phyloP scores from a whole-genome alignment of 306 rosid species.

The Medicago ruthenica region DNA sequence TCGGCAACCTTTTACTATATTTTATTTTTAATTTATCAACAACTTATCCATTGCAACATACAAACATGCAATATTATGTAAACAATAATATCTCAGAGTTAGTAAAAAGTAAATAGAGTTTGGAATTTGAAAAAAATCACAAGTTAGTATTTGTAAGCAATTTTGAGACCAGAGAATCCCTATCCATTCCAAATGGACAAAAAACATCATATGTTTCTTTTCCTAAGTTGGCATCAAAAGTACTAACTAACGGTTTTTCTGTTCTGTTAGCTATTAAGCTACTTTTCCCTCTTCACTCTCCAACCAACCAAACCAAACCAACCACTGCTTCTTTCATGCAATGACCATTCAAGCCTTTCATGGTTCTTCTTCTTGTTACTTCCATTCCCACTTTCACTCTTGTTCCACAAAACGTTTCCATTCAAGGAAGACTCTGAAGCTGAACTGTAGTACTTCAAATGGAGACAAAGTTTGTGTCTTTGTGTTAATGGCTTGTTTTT shows the following conservation, averaged over 20 bases:
- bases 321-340: slow-evolving; percentile 3
- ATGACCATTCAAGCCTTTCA: slow-evolving; percentile 49
- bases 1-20: no score
- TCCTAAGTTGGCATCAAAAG: neutral
- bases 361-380: slow-evolving; percentile 34
- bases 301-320: slow-evolving; percentile 1
- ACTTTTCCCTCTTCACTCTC: slow-evolving; percentile 5
- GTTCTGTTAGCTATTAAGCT: slow-evolving; percentile 1
- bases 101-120: no score
- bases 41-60: no score
- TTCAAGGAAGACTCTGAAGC: slow-evolving; percentile 46
- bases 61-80: no score
- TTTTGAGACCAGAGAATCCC: slow-evolving; percentile 49
- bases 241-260: slow-evolving; percentile 34
- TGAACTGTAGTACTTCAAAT: slow-evolving; percentile 55
- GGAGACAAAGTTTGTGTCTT: slow-evolving; percentile 50
- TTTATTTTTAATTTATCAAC: no score
- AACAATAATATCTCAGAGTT: no score
- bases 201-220: slow-evolving; percentile 2
- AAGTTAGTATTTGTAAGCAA: neutral
- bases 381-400: slow-evolving; percentile 44
- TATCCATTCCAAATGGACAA: slow-evolving; percentile 41
- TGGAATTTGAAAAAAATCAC: no score
- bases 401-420: slow-evolving; percentile 32
- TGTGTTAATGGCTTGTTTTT: slow-evolving; percentile 2